Conservation (phyloP, 441 rosid genomes). For the Erodium texanum region DNA sequence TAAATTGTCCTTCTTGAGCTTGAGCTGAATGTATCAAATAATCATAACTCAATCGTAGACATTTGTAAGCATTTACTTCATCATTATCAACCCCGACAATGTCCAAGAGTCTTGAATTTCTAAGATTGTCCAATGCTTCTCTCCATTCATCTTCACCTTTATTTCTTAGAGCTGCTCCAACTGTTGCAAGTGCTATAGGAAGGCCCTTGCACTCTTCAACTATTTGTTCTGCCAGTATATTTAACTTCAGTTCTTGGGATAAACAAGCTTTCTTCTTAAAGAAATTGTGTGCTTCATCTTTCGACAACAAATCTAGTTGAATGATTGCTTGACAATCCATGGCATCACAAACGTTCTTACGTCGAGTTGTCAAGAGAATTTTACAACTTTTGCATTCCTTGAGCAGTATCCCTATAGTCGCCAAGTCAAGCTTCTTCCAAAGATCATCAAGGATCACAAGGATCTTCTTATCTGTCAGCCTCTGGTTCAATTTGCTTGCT, state of each 20-base stretch:
- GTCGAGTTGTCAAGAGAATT: background rate
- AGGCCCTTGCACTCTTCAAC: background rate
- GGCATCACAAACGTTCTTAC: background rate
- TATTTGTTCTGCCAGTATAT: background rate
- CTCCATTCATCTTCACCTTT: background rate
- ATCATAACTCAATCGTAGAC: background rate
- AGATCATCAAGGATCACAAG: background rate
- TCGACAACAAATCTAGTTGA: background rate
- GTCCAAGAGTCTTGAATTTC: background rate
- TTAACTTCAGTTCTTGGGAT: background rate
- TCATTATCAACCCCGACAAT: background rate
- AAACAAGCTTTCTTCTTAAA: background rate
- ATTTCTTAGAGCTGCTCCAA: background rate
- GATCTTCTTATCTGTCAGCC: background rate
- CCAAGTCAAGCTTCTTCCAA: background rate
- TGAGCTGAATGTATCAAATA: background rate
- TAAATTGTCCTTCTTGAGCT: background rate
- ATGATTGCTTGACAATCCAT: background rate
- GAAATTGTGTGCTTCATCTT: background rate
- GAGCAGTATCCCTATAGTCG: background rate
- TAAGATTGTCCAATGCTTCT: background rate
- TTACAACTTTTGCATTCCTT: background rate
- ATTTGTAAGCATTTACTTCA: background rate
- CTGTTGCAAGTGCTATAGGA: background rate
- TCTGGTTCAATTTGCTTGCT: background rate